Conservation (phyloP, 805 yeast genomes). For the Starmerella vitae region DNA sequence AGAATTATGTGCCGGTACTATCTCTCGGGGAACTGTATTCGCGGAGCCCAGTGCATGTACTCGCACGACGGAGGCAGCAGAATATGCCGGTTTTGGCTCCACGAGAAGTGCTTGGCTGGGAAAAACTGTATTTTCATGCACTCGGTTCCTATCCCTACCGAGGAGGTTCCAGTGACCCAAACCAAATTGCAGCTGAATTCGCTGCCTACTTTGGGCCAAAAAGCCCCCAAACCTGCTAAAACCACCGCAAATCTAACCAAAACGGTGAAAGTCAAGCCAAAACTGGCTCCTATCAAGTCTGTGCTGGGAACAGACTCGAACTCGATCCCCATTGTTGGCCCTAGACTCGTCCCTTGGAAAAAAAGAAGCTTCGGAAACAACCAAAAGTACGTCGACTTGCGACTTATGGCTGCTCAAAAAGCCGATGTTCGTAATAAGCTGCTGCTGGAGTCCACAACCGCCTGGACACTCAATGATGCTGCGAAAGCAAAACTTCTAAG, state of each 20-base stretch:
- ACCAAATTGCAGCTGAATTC: conserved; percentile 4
- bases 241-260: not conserved
- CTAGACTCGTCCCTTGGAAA: conserved; percentile 25
- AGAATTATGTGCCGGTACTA: conserved; percentile 32
- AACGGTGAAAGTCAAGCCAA: not conserved
- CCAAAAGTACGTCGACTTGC: conserved; percentile 21
- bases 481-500: conserved; percentile 24
- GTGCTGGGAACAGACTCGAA: conserved; percentile 5
- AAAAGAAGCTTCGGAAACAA: conserved; percentile 18
- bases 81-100: conserved; percentile 37
- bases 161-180: conserved; percentile 6
- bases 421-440: conserved; percentile 27
- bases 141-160: conserved; percentile 23
- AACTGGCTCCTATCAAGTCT: conserved; percentile 4
- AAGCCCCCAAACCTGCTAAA: not conserved
- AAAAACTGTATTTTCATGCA: conserved; percentile 33
- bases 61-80: conserved; percentile 34
- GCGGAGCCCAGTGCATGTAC: conserved; percentile 34
- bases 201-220: conserved; percentile 15
- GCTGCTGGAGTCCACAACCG: conserved; percentile 26
- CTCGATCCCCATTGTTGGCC: conserved; percentile 8
- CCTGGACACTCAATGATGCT: conserved; percentile 26
- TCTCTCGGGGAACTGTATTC: conserved; percentile 32
- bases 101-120: conserved; percentile 34
- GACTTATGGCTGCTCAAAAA: conserved; percentile 21